Evolutionary conservation across 305 asterid genomes (phyloP), one percentile per base, ranked within the genome.

Genomic region (Fraxinus albicans): DNA sequence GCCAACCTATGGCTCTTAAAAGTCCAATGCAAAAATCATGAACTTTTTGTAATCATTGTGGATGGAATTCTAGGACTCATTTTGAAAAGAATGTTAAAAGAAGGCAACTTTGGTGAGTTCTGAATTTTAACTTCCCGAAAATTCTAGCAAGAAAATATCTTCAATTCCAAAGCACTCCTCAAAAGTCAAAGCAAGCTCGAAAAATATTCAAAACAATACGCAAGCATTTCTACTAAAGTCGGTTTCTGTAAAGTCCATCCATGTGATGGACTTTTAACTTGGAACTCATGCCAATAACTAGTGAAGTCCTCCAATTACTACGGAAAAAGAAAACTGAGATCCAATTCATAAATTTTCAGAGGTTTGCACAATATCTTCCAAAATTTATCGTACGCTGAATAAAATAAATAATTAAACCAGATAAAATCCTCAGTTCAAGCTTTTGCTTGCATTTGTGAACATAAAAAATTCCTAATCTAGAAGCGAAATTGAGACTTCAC

Each of bases 291-390:
- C 76, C 23, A 70, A 70, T 31, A 70, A 29, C 44, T 70, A 67
- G 12, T 13, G 50, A 60, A 21, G 73, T 77, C 55, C 27, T 73
- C n/a, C 36, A 50, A 50, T 34, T 27, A 27, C 2, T 1, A 5
- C 12, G 81, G 23, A 9, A 42, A 19, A 13, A n/a, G 77, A 82
- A 31, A 35, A 82, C 78, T 33, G 31, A 42, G 81, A 35, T 77
- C 63, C 85, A 65, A 21, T 76, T 40, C 27, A 19, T 21, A 27
- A 76, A 8, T 38, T 65, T 17, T 60, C 77, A 81, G 65, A n/a
- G n/a, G 31, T 75, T 60, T 23, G 74, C 25, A 17, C 10, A 10
- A 65, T 8, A 8, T 65, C 38, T 44, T 70, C 63, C 60, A 70
- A 29, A 77, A 7, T 19, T 67, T 67, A 12, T 33, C 6, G 23